Conservation (phyloP, 73 alveolate species). For the Tetrahymena elliotti region DNA sequence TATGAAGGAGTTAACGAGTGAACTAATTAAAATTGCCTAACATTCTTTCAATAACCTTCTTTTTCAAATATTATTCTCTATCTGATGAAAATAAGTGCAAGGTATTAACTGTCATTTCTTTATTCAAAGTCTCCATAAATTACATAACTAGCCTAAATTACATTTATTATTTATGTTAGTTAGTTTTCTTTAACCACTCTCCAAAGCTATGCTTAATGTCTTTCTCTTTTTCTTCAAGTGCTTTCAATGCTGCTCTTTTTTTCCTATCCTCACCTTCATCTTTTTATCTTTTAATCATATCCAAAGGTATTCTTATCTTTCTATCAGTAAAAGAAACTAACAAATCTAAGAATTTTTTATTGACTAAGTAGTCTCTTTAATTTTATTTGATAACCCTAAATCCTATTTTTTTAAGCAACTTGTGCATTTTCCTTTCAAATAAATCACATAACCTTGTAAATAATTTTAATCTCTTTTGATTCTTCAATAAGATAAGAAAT, state of each 20-base stretch:
- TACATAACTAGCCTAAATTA: background rate
- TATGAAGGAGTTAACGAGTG: background rate
- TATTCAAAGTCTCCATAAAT: background rate
- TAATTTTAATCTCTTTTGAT: background rate
- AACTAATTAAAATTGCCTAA: background rate
- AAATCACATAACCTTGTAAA: background rate
- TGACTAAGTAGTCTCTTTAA: background rate
- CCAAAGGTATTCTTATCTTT: background rate
- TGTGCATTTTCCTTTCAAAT: background rate
- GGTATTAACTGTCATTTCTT: background rate
- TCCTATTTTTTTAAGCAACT: background rate
- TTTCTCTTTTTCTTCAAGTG: background rate
- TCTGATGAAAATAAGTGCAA: background rate
- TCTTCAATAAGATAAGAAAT: background rate
- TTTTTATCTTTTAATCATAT: background rate
- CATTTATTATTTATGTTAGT: background rate
- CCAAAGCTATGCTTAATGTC: background rate
- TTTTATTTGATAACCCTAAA: background rate
- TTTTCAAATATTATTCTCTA: background rate
- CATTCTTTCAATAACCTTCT: background rate
- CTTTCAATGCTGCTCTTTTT: background rate
- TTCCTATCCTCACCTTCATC: background rate
- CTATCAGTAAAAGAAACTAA: background rate
- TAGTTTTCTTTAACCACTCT: background rate
- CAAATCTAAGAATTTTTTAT: background rate